These are phyloP conservation scores for Saprolegnia parasitica DNA, from an alignment of 352 stramenopile species.

Conservation along the genomic window DNA sequence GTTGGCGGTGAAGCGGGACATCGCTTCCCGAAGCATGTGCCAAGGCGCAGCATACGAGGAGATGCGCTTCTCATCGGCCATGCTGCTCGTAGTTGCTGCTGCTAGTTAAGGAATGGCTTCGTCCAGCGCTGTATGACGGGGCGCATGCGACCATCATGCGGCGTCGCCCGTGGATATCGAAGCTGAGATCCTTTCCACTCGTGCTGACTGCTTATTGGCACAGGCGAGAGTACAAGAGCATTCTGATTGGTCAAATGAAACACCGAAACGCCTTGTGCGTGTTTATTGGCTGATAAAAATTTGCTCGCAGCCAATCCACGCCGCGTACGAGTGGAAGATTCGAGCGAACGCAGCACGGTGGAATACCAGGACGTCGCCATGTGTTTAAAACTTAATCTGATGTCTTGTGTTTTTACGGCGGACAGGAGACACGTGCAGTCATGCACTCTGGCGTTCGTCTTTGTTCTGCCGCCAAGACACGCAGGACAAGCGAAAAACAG, in stretches of 20 bases:
- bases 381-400: too few relatives aligned
- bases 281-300: slow-evolving; percentile 5
- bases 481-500: background rate
- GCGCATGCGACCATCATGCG: background rate
- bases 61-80: background rate
- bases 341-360: background rate
- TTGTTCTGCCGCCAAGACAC: background rate
- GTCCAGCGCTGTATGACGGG: background rate
- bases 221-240: background rate
- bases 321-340: slow-evolving; percentile 12
- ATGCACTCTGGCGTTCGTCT: background rate
- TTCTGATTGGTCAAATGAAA: slow-evolving; percentile 1
- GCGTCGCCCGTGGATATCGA: background rate
- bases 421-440: background rate
- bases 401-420: too few relatives aligned
- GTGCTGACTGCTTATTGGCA: background rate
- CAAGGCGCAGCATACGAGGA: slow-evolving; percentile 11
- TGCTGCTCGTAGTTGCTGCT: background rate
- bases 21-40: slow-evolving; percentile 16
- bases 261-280: background rate
- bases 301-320: slow-evolving; percentile 12
- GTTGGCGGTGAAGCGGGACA: slow-evolving; percentile 28
- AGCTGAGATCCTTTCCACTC: slow-evolving; percentile 17
- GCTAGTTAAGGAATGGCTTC: slow-evolving; percentile 21
- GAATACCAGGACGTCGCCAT: background rate